Evolutionary conservation across 768 basidiomycete species (phyloP).

Genomic region (Naganishia antarctica): DNA sequence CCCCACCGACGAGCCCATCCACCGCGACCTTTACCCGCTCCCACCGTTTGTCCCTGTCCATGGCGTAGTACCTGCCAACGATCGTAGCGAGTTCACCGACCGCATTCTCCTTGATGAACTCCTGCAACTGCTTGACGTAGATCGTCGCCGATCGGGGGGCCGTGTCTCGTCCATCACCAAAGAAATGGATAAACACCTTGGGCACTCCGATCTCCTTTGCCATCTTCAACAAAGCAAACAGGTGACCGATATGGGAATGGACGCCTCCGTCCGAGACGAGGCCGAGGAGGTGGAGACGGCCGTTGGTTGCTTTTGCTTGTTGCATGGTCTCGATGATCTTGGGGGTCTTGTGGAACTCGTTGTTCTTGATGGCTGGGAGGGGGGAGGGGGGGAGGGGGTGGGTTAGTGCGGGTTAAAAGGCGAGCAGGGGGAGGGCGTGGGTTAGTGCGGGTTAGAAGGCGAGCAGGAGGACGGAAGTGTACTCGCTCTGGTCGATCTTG

Average conservation of each 20-base stretch:
- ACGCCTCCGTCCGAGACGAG: slow-evolving; percentile 93
- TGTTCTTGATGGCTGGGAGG: slow-evolving; percentile 66
- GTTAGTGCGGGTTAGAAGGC: not conserved
- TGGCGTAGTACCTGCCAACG: slow-evolving; percentile 87
- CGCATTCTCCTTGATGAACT: slow-evolving; percentile 67
- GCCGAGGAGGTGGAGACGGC: slow-evolving; percentile 81
- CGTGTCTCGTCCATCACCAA: slow-evolving; percentile 91
- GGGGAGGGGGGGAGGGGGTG: too few relatives aligned
- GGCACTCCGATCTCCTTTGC: slow-evolving; percentile 81
- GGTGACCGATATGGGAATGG: slow-evolving; percentile 88
- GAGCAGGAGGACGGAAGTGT: not conserved
- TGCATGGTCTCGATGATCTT: slow-evolving; percentile 68
- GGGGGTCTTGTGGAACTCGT: slow-evolving; percentile 73
- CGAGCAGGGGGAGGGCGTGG: not conserved
- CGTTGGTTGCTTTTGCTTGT: slow-evolving; percentile 73
- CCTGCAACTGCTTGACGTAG: slow-evolving; percentile 70
- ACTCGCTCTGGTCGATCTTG: slow-evolving; percentile 69
- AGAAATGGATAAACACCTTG: slow-evolving; percentile 84
- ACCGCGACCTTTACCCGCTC: slow-evolving; percentile 85
- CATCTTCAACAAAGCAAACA: slow-evolving; percentile 82
- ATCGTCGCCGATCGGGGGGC: slow-evolving; percentile 75
- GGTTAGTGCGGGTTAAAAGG: not conserved
- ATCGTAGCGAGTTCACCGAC: slow-evolving; percentile 75
- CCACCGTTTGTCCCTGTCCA: slow-evolving; percentile 97
- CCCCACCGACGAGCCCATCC: slow-evolving; percentile 73